Evolutionary conservation across 1,284 basidiomycete genomes (phyloP).

Genomic region (Cryptococcus wingfieldii): DNA sequence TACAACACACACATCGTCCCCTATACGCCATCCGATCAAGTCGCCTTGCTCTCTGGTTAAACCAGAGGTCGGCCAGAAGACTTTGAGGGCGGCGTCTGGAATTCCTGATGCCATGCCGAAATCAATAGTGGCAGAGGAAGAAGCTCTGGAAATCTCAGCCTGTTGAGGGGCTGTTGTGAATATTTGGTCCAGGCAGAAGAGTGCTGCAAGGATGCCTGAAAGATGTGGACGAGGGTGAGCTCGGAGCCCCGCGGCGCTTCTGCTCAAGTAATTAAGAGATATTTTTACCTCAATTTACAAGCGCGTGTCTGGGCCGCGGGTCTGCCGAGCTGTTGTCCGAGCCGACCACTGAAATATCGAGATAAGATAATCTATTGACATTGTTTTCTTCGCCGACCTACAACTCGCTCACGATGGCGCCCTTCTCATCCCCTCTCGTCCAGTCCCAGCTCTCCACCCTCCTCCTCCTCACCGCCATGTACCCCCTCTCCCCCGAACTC

Average conservation of each 20-base stretch:
- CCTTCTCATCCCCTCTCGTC: not conserved
- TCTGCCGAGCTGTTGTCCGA: no score
- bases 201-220: no score
- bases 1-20: constrained; percentile 22
- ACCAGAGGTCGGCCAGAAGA: constrained; percentile 34
- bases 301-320: no score
- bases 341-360: not conserved
- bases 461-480: constrained; percentile 42
- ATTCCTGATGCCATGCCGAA: not conserved
- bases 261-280: no score
- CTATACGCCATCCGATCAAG: constrained; percentile 28
- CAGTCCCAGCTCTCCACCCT: constrained; percentile 24
- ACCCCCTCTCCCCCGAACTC: constrained; percentile 36
- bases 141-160: not conserved
- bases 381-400: not conserved
- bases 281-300: no score
- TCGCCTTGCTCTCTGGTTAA: constrained; percentile 9
- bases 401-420: constrained; percentile 1
- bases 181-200: no score
- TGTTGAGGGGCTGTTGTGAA: not conserved
- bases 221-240: no score
- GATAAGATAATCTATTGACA: not conserved
- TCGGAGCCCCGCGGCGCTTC: constrained; percentile 2
- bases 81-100: constrained; percentile 9
- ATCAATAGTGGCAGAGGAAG: not conserved